Evolutionary conservation across 225 moss, liverwort and hornwort genomes (phyloP), one percentile per base, ranked within the genome.

Genomic region (Thuidium tamariscinum): DNA sequence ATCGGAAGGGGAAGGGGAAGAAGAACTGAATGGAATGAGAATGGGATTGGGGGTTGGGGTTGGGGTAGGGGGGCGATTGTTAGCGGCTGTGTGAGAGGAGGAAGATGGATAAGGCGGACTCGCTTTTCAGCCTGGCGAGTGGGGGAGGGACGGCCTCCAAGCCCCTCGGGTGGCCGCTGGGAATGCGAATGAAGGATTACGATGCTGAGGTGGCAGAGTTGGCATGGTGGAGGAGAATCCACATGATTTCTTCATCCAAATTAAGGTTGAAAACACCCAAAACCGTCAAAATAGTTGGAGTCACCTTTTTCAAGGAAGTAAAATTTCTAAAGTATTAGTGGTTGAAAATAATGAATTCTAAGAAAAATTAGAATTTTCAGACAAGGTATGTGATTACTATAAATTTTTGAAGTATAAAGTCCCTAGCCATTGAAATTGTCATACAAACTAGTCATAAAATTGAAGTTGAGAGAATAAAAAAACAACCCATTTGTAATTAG

Each of bases 311-410:
- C 25, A 8, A 8, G n/a, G 9, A 1, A n/a, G 11, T 5, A 9
- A 65, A 1, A 8, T 18, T 34, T 20, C 25, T 25, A 1, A 25
- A 41, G 14, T 41, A 41, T 41, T 41, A 14, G 4, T 9, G 22
- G 22, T 22, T 22, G 37, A 67, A 37, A 67, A 22, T 37, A 2
- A 37, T 1, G 2, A 22, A 22, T 16, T 67, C 1, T 21, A 37
- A 67, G 13, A 68, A 36, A 21, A 12, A 66, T 5, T 37, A 23
- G 8, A 39, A 13, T 39, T 39, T 39, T 23, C 14, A 8, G 8
- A 68, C 0, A 0, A 39, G 39, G 39, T 0, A 23, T 39, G 13
- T 25, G 8, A 39, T 68, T 8, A 8, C 0, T 41, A 41, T 25
- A 7, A 25, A 69, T 41, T 69, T 69, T 69, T 2, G 41, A 69